Evolutionary conservation across 73 alveolate genomes (phyloP).

Genomic region (Uronychia binucleata): DNA sequence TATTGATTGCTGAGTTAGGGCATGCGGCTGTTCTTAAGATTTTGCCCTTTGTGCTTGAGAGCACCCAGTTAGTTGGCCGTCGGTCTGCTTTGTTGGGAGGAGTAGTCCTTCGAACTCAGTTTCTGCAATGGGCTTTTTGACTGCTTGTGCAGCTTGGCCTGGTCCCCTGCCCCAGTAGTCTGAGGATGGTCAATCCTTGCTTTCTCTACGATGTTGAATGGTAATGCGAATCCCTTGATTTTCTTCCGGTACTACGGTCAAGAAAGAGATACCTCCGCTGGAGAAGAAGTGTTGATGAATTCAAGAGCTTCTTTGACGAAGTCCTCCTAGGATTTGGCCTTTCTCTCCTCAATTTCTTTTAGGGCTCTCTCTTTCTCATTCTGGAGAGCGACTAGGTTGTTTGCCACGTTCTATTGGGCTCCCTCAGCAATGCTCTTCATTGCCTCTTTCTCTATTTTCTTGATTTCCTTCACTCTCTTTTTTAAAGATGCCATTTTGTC

Average conservation of each 20-base stretch:
- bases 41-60: too few relatives aligned
- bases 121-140: too few relatives aligned
- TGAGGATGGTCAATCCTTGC: background rate
- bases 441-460: conserved; percentile 20
- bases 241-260: conserved; percentile 11
- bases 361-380: conserved; percentile 11
- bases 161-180: too few relatives aligned
- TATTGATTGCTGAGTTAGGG: too few relatives aligned
- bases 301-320: background rate
- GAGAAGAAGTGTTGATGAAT: conserved; percentile 4
- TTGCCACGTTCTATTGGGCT: background rate
- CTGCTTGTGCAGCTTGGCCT: too few relatives aligned
- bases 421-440: background rate
- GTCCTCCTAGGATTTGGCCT: background rate
- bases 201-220: background rate
- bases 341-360: background rate
- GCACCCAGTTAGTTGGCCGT: too few relatives aligned
- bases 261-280: background rate
- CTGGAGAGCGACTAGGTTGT: background rate
- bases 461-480: conserved; percentile 58
- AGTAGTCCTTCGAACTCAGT: too few relatives aligned
- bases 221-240: conserved; percentile 19
- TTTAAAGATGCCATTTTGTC: conserved; percentile 59
- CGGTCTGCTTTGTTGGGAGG: too few relatives aligned
- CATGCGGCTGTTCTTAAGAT: too few relatives aligned